A percentile compares a stretch with the other conserved stretches of the same genome.
phyloP scores from a whole-genome alignment of 2,329 filamentous ascomycete species.

The Xylariaceae sp. region DNA sequence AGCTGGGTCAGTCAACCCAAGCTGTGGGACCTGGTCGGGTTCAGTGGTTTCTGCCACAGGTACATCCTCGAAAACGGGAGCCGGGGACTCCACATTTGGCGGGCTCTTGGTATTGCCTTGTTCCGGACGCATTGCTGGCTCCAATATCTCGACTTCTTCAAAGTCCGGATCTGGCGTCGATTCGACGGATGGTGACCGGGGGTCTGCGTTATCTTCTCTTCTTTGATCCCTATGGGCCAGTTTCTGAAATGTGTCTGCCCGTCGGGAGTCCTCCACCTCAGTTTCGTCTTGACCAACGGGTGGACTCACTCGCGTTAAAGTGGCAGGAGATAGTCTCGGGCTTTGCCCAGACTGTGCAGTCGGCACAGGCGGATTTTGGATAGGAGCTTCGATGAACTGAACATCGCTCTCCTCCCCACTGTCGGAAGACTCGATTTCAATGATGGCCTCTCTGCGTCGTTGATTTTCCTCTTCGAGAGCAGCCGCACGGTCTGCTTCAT shows the following conservation, averaged over 20 bases:
- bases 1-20: conserved; percentile 2
- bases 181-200: conserved; percentile 7
- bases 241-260: conserved; percentile 12
- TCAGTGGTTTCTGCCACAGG: conserved; percentile 3
- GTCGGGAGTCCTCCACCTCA: conserved; percentile 7
- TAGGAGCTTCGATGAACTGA: conserved; percentile 47
- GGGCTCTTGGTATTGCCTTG: conserved; percentile 3
- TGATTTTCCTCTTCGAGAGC: conserved; percentile 46
- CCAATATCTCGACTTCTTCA: conserved; percentile 22
- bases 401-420: conserved; percentile 42
- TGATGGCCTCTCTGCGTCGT: conserved; percentile 40
- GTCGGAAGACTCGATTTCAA: conserved; percentile 57
- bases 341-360: conserved; percentile 6
- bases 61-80: conserved; percentile 19
- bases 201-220: neutral
- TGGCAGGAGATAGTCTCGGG: conserved; percentile 13
- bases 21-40: conserved; percentile 6
- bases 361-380: conserved; percentile 17
- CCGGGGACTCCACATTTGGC: conserved; percentile 5
- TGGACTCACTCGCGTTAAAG: conserved; percentile 13
- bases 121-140: conserved; percentile 11
- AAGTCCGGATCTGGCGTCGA: conserved; percentile 24
- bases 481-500: conserved; percentile 54
- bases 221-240: too few relatives aligned
- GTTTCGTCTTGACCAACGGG: conserved; percentile 9